Percentiles rank a stretch among this genome's conserved stretches.
Evolutionary conservation across 1,284 basidiomycete species (phyloP).

Genomic region (Trichosporon coremiiforme): DNA sequence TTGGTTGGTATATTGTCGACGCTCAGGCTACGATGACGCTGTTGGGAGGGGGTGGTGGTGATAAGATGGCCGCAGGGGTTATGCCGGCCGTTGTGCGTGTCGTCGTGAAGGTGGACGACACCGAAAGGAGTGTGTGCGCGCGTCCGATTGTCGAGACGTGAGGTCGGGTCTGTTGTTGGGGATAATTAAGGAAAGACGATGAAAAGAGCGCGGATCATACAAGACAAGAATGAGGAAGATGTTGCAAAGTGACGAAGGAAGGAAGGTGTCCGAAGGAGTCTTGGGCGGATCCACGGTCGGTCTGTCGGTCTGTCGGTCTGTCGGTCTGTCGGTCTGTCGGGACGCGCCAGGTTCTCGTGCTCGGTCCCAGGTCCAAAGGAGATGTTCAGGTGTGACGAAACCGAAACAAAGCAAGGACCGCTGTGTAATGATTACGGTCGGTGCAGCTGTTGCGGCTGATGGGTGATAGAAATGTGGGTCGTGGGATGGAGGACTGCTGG

Average conservation of each 20-base stretch:
- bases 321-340: no score
- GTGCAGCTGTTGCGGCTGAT: constrained; percentile 1
- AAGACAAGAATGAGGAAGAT: neutral
- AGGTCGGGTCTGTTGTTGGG: constrained; percentile 1
- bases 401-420: constrained; percentile 11
- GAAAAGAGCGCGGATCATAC: neutral
- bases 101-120: neutral
- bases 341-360: no score
- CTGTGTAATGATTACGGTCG: neutral
- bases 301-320: neutral
- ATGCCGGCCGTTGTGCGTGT: neutral
- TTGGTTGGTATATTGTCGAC: neutral
- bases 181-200: neutral
- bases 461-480: neutral
- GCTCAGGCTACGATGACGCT: constrained; percentile 11
- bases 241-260: neutral
- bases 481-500: neutral
- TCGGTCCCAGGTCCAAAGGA: neutral
- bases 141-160: neutral
- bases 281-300: neutral
- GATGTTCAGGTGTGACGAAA: neutral
- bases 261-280: neutral
- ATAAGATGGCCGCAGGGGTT: constrained; percentile 2
- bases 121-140: neutral
- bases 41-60: neutral